Evolutionary conservation across 2,329 filamentous ascomycete species (phyloP), one percentile per base, ranked within the genome.

Genomic region (Colletotrichum siamense): DNA sequence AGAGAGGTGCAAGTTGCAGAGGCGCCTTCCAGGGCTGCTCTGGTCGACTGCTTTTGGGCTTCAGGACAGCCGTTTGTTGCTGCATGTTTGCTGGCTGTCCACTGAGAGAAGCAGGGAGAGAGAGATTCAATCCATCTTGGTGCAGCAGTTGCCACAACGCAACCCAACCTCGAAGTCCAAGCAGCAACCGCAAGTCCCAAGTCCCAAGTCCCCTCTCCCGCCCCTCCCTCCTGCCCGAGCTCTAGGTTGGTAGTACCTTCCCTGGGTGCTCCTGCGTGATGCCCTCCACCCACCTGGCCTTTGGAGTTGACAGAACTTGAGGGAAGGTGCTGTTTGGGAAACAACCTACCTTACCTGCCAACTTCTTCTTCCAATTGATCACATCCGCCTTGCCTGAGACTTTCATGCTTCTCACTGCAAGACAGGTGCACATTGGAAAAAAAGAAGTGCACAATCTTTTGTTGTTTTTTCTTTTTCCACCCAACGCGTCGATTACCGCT

Each of bases 211-310:
- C 44, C 61, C 26, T 24, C 9, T 52, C 61, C 62, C 34, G 30
- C 36, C 67, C 57, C 39, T 69, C 57, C 39, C 8, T 55, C 18
- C 28, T 28, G 44, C 44, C 44, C n/a, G 44, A 7, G 18, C 18
- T 39, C 22, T 28, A 30, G 52, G 52, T 57, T 57, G 32, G 26
- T 24, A 28, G 68, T 55, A 44, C 63, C 63, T 68, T 74, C 73
- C 63, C 32, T 30, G 34, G 16, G 52, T 63, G 65, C 59, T 76
- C 63, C 63, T 73, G 44, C n/a, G 70, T 69, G 73, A 73, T 76
- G 70, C 73, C 71, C 70, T 73, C 70, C 18, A 69, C 64, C 4
- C 18, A 22, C 57, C 26, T 73, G 57, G 30, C 8, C n/a, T 39
- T 22, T 59, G 32, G 70, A 73, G 73, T 76, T 69, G 65, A 73